phyloP scores from a whole-genome alignment of 78 protist genomes.

The Chrysochromulina parva region DNA sequence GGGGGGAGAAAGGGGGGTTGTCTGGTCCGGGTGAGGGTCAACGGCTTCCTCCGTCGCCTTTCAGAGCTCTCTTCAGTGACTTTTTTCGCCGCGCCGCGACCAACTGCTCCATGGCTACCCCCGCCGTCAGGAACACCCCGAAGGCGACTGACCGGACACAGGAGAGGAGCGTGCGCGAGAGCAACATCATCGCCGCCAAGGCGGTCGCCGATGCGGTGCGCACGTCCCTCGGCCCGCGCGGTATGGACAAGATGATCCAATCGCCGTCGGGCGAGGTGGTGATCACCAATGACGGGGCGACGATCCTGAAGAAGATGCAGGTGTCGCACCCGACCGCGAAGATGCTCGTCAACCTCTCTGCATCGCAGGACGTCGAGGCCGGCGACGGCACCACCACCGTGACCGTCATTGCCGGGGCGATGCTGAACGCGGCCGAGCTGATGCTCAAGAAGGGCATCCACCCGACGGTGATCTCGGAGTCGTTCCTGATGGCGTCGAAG shows the following conservation, averaged over 20 bases:
- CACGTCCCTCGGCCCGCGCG: conserved; percentile 97
- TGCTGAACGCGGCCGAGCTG: conserved; percentile 64
- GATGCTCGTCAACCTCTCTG: conserved; percentile 95
- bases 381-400: conserved; percentile 99
- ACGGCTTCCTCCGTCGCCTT: too few relatives aligned
- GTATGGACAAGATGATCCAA: conserved; percentile 98
- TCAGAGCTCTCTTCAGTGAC: too few relatives aligned
- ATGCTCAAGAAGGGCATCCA: conserved; percentile 90
- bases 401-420: conserved; percentile 93
- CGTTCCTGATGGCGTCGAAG: conserved; percentile 71
- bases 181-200: conserved; percentile 49
- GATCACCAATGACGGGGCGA: conserved; percentile 99
- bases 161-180: conserved; percentile 38
- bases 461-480: conserved; percentile 86
- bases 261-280: conserved; percentile 82
- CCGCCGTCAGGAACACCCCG: too few relatives aligned
- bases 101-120: too few relatives aligned
- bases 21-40: too few relatives aligned
- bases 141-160: too few relatives aligned
- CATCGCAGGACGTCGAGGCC: conserved; percentile 99
- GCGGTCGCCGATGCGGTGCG: conserved; percentile 96
- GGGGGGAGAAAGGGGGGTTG: too few relatives aligned
- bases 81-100: too few relatives aligned
- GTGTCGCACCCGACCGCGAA: conserved; percentile 94
- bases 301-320: conserved; percentile 88